Percentiles rank a stretch among this genome's conserved stretches.
phyloP scores from a whole-genome alignment of 345 rosid genomes.

The Linum tenue region DNA sequence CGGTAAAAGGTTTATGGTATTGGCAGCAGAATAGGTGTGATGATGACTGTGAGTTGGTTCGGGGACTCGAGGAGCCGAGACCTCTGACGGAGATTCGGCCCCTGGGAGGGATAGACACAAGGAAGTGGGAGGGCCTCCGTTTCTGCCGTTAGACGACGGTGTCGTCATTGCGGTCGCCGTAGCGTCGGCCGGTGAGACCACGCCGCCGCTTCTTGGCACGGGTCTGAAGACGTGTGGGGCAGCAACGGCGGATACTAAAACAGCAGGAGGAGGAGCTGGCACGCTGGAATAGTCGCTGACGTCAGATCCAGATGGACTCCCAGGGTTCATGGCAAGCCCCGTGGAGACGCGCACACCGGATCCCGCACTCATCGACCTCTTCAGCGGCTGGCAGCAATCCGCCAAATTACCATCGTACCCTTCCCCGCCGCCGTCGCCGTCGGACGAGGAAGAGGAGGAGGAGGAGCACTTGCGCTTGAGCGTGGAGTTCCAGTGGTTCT shows the following conservation, averaged over 20 bases:
- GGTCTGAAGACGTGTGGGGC: conserved; percentile 36
- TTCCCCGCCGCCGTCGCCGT: conserved; percentile 24
- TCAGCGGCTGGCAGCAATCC: conserved; percentile 41
- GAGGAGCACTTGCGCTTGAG: conserved; percentile 22
- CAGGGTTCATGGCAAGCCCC: conserved; percentile 58
- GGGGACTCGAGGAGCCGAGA: conserved; percentile 19
- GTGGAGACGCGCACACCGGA: conserved; percentile 35
- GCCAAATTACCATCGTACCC: conserved; percentile 50
- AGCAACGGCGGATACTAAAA: conserved; percentile 27
- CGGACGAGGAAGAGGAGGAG: conserved; percentile 3
- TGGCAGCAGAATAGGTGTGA: neutral
- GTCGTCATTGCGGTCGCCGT: conserved; percentile 28
- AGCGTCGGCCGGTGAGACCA: conserved; percentile 24
- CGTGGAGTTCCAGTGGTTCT: conserved; percentile 32
- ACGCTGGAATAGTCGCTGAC: conserved; percentile 49
- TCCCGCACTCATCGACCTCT: conserved; percentile 66
- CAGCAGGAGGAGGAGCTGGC: conserved; percentile 23
- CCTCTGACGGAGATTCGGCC: conserved; percentile 34
- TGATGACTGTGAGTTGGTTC: conserved; percentile 25
- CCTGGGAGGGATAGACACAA: conserved; percentile 67
- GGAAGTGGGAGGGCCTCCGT: conserved; percentile 49
- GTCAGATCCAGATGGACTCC: conserved; percentile 76
- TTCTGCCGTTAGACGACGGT: neutral
- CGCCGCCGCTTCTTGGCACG: conserved; percentile 44
- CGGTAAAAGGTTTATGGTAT: too few relatives aligned